Base-by-base conservation (phyloP, 2,329 filamentous ascomycete species). In the Pseudocercospora eumusae region DNA sequence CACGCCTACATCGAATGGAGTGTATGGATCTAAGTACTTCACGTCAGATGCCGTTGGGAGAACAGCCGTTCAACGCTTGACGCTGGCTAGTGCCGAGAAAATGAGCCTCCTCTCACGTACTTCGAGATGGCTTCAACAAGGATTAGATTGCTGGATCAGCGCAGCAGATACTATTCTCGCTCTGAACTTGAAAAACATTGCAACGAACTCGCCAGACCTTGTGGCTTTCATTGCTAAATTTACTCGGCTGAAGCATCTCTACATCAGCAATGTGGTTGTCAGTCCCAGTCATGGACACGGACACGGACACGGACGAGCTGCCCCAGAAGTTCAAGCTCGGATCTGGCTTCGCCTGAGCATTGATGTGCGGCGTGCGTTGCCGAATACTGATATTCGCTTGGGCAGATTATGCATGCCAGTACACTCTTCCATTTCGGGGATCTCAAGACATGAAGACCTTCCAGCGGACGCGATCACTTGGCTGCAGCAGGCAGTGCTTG, bases 401-500 rank as follows among this genome's bases (percentile, higher is more conserved):
- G 31, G 18, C 20, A 50, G 55, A 15, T 36, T 66, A 2, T 47
- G 20, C 20, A 28, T 49, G 28, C 52, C 57, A 47, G 28, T 10
- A 13, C n/a, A 58, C 8, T 54, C 20, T 28, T 13, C 18, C 13
- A 20, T 50, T 8, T 10, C 47, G 20, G 47, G 47, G 2, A 27
- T 23, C 1, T 23, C 20, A 1, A 1, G 47, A 27, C 20, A 21
- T 21, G 18, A 42, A 23, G 20, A 20, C 15, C 53, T 67, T 7
- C 44, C 64, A 1, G 31, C 11, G 8, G 59, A 59, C 28, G 63
- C 64, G 3, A 18, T 66, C 4, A 10, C 20, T 7, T 69, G 66
- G 67, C 36, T 69, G 3, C 33, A 58, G 2, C 53, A 68, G 40
- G 69, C 69, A 11, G 44, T 69, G 2, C 62, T 65, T 6, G 8